A percentile compares a stretch with the other conserved stretches of the same genome.
These are phyloP conservation scores for Tubosaeta brunneosetosa DNA, from an alignment of 768 basidiomycete genomes.

Conservation along the genomic window DNA sequence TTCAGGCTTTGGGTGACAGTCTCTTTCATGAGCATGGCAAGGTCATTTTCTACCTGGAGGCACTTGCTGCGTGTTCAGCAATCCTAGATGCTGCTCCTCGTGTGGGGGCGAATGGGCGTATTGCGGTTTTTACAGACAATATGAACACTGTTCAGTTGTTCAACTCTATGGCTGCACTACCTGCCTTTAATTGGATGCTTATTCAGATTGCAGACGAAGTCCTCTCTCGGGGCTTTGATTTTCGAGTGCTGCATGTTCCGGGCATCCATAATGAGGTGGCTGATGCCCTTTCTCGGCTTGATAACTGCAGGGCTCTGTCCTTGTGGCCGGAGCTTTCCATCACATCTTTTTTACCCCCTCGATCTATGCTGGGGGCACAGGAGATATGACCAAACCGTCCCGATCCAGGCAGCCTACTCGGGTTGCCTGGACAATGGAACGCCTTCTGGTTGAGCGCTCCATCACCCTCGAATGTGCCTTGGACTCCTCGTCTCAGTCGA, in stretches of 20 bases:
- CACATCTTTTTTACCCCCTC: not conserved
- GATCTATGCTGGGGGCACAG: not conserved
- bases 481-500: not conserved
- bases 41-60: no score
- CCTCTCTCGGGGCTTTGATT: constrained; percentile 12
- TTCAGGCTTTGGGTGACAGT: no score
- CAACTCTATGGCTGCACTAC: no score
- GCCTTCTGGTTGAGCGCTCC: constrained; percentile 11
- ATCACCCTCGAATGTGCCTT: not conserved
- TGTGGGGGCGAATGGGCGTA: not conserved
- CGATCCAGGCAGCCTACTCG: not conserved
- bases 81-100: not conserved
- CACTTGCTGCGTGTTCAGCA: no score
- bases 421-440: constrained; percentile 9
- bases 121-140: constrained; percentile 8
- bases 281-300: constrained; percentile 20
- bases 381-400: not conserved
- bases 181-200: no score
- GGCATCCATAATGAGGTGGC: constrained; percentile 24
- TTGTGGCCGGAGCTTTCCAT: no score
- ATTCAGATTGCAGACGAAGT: no score
- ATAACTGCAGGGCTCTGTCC: constrained; percentile 2
- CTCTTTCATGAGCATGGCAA: no score
- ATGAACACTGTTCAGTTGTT: constrained; percentile 28
- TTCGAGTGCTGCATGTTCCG: constrained; percentile 22